A percentile compares a stretch with the other conserved stretches of the same genome.
Evolutionary conservation across 768 basidiomycete genomes (phyloP).

Genomic region (Boletus reticulatus): DNA sequence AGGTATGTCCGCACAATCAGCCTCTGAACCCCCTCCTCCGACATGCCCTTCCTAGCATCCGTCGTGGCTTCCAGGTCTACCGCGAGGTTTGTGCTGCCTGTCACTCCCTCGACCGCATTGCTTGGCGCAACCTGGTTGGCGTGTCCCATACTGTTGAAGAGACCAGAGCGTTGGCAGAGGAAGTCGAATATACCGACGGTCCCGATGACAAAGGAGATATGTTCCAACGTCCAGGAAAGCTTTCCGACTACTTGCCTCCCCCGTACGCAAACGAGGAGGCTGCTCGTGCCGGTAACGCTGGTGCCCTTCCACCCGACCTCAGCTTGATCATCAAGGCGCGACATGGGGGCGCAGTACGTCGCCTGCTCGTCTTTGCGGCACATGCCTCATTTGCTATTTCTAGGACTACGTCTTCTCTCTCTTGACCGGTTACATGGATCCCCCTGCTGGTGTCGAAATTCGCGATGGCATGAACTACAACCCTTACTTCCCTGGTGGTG

Average conservation of each 20-base stretch:
- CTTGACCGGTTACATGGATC: slow-evolving; percentile 94
- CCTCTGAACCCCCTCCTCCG: slow-evolving; percentile 9
- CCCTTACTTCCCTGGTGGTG: slow-evolving; percentile 98
- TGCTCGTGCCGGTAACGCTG: slow-evolving; percentile 88
- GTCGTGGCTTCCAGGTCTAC: slow-evolving; percentile 95
- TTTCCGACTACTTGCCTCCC: slow-evolving; percentile 92
- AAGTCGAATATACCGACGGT: slow-evolving; percentile 95
- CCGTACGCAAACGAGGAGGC: slow-evolving; percentile 99
- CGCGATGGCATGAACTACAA: slow-evolving; percentile 99
- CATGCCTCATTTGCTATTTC: slow-evolving; percentile 3
- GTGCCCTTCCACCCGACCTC: slow-evolving; percentile 96
- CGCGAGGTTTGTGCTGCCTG: slow-evolving; percentile 99
- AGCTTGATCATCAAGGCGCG: slow-evolving; percentile 97
- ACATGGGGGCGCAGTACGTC: slow-evolving; percentile 89
- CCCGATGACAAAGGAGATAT: slow-evolving; percentile 94
- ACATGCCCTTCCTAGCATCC: slow-evolving; percentile 58
- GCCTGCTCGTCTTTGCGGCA: background rate
- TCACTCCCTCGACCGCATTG: slow-evolving; percentile 98
- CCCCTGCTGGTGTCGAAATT: slow-evolving; percentile 91
- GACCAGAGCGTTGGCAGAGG: slow-evolving; percentile 88
- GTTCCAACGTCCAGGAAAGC: slow-evolving; percentile 98
- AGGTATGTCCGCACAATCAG: slow-evolving; percentile 55
- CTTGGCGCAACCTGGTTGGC: slow-evolving; percentile 99
- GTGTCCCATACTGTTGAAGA: slow-evolving; percentile 96
- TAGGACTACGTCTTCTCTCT: slow-evolving; percentile 98